Conservation (phyloP, 805 yeast genomes). For the Sungouiella blattae region DNA sequence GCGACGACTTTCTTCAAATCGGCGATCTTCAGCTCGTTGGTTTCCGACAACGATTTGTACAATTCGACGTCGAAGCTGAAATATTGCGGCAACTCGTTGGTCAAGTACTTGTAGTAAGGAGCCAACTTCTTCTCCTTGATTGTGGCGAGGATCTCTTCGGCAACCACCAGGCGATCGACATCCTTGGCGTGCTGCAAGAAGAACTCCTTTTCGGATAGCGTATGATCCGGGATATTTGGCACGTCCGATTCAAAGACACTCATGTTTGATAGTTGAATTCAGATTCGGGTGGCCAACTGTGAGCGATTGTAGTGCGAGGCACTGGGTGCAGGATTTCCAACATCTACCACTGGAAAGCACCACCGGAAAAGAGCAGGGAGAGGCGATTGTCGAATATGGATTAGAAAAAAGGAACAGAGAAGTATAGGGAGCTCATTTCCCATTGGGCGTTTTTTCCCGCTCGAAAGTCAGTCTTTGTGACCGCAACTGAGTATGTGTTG, state of each 20-base stretch:
- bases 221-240: conserved; percentile 73
- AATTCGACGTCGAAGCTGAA: conserved; percentile 59
- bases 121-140: conserved; percentile 67
- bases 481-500: too few relatives aligned
- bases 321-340: too few relatives aligned
- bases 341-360: too few relatives aligned
- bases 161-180: conserved; percentile 31
- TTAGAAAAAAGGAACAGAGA: too few relatives aligned
- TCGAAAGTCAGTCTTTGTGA: too few relatives aligned
- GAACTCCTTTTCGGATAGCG: conserved; percentile 77
- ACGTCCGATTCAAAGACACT: conserved; percentile 43
- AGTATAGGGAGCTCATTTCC: too few relatives aligned
- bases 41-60: conserved; percentile 47
- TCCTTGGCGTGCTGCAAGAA: conserved; percentile 40
- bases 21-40: conserved; percentile 54
- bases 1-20: conserved; percentile 52
- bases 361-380: too few relatives aligned
- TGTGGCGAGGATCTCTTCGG: conserved; percentile 47
- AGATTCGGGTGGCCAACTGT: conserved; percentile 2
- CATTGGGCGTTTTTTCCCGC: too few relatives aligned
- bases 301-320: too few relatives aligned
- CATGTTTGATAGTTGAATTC: conserved; percentile 7
- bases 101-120: conserved; percentile 74
- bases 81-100: conserved; percentile 26
- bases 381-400: too few relatives aligned